Evolutionary conservation across 23 red algal genomes (phyloP), one percentile per base, ranked within the genome.

Genomic region (Gracilaria domingensis): DNA sequence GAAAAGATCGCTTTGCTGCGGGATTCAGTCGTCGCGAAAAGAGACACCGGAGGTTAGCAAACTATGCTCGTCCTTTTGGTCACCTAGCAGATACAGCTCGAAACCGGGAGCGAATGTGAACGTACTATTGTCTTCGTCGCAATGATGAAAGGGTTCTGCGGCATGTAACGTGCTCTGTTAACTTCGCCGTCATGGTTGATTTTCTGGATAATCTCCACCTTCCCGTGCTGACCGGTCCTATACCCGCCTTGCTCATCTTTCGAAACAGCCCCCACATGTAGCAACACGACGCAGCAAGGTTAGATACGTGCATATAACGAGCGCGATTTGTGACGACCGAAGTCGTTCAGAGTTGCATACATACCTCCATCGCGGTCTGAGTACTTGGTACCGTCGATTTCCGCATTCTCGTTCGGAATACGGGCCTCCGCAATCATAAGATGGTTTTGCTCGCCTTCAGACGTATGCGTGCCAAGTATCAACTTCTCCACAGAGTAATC

Each of bases 131-230:
- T 98, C 80, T 99, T 96, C 29, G 97, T 99, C 12, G 92, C 97
- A 45, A 99, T 93, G 61, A 99, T 64, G 65, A 92, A 95, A 25
- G 97, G 94, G 81, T 99, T 96, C 58, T 99, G 94, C 25, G 97
- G 97, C 94, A 93, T 94, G 80, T 96, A 99, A 24, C 97, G 90
- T 20, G 97, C 97, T n/a, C 97, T 75, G 86, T 99, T 99, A 17
- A 99, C 97, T 83, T 99, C 97, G 25, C 97, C 97, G 45, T 99
- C 97, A 91, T 99, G 97, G 69, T 96, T 96, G 67, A 99, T 96
- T 82, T 85, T 92, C 88, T 99, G 97, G 30, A 94, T 81, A 45
- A 99, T 75, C 64, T 99, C 97, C 54, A 99, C 94, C 53, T 92
- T 96, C 8, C 91, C 83, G 18, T 88, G 85, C 57, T 85, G 75